phyloP scores from a whole-genome alignment of 139 green algal species.

The Chlorella sorokiniana region DNA sequence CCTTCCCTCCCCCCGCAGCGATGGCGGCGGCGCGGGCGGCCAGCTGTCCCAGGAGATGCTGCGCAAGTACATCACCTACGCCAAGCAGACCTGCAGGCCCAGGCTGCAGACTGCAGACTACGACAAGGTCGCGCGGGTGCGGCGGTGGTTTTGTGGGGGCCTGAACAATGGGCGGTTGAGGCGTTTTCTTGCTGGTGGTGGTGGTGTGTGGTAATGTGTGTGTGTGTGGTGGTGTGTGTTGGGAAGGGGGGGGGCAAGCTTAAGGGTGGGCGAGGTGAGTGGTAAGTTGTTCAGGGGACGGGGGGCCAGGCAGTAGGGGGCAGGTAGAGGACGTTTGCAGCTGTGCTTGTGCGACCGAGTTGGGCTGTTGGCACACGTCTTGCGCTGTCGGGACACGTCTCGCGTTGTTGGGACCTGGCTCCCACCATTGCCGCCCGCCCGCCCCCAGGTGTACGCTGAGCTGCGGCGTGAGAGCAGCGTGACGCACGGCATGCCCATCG shows the following conservation, averaged over 20 bases:
- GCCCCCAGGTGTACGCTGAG: conserved; percentile 73
- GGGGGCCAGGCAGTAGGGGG: not conserved
- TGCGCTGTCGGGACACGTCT: not conserved
- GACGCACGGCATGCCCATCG: conserved; percentile 95
- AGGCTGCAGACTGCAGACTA: conserved; percentile 70
- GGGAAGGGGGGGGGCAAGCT: no score
- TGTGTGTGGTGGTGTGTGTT: no score
- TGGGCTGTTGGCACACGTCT: not conserved
- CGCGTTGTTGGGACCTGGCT: not conserved
- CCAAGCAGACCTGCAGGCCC: conserved; percentile 82
- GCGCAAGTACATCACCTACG: conserved; percentile 97
- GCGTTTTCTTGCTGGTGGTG: not conserved
- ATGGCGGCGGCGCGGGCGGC: conserved; percentile 23
- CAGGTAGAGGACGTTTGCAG: not conserved
- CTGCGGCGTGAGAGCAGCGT: conserved; percentile 73
- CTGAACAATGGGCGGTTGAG: not conserved
- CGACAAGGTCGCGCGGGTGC: conserved; percentile 80
- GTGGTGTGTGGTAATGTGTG: no score
- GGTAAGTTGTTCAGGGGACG: no score
- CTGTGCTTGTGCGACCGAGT: not conserved
- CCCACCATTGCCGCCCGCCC: not conserved
- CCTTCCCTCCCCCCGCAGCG: no score
- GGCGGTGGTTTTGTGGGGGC: not conserved
- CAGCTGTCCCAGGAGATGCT: conserved; percentile 89
- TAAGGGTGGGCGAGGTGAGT: not conserved